A percentile compares a stretch with the other conserved stretches of the same genome.
These are phyloP conservation scores for Candida lessepsii DNA, from an alignment of 805 yeast species.

Conservation along the genomic window DNA sequence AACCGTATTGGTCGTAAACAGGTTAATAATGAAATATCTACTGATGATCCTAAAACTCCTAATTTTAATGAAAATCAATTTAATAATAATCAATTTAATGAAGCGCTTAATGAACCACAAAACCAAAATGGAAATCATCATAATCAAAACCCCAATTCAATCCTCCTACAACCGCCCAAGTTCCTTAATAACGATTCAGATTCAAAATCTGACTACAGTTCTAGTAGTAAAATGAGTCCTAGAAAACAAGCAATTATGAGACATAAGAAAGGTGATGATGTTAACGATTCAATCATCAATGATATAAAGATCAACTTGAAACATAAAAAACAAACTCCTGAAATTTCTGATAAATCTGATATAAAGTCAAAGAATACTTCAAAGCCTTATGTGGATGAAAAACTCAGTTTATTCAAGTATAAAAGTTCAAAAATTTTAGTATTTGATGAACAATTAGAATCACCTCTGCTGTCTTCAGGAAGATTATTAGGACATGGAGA, in stretches of 20 bases:
- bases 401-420: constrained; percentile 33
- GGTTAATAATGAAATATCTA: too few relatives aligned
- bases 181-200: not conserved
- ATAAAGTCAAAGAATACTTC: constrained; percentile 4
- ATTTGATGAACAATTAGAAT: constrained; percentile 30
- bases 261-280: constrained; percentile 31
- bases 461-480: constrained; percentile 29
- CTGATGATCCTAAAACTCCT: too few relatives aligned
- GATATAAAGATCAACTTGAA: constrained; percentile 30
- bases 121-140: too few relatives aligned
- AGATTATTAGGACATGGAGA: constrained; percentile 59
- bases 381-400: constrained; percentile 29
- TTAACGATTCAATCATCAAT: constrained; percentile 20
- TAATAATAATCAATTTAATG: too few relatives aligned
- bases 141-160: not conserved
- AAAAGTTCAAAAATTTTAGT: constrained; percentile 34
- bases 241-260: constrained; percentile 40
- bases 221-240: constrained; percentile 26
- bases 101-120: too few relatives aligned
- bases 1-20: too few relatives aligned
- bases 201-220: constrained; percentile 1
- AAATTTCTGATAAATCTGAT: not conserved
- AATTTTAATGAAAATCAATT: too few relatives aligned
- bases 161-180: not conserved
- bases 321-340: constrained; percentile 7